Base-by-base conservation (phyloP, 148 eudicot species). In the Persicaria maculosa region DNA sequence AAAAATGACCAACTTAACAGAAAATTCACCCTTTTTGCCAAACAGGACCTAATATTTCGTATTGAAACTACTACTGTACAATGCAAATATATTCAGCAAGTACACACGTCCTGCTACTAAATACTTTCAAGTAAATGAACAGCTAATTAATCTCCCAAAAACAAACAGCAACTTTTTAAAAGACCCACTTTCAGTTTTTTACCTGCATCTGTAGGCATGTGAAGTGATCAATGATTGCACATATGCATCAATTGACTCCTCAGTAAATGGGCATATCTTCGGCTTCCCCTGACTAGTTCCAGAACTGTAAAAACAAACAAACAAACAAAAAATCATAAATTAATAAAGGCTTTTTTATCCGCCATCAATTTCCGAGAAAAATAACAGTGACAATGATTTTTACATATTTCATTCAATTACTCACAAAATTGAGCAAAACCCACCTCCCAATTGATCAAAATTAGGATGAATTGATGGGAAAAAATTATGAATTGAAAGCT, bases 281-380 rank as follows among this genome's bases (percentile, higher is more conserved):
- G 87, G 88, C 82, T 78, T 86, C 44, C 93, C 93, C 68, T 86
- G 85, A 80, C 88, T 83, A n/a, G 93, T 89, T 10, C 93, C 93
- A 75, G 93, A 89, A 74, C 93, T 89, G 85, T 59, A 7, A 50
- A 50, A 77, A 72, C 5, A 62, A 72, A 62, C 50, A 14, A 31
- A 2, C 15, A 67, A 57, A 8, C 0, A 4, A n/a, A 55, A 17
- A 55, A 7, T 31, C 40, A 31, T 31, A 1, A 31, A 31, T 31
- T 31, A 1, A 31, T 31, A 31, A 31, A 31, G 40, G 40, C 40
- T 1, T 31, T 31, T 1, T 31, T 31, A 31, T 31, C 40, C 40
- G 40, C 40, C 40, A 31, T 31, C 40, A 31, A 31, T 31, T 31
- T 31, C 40, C 40, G 40, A 31, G 40, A 31, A 31, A 31, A 31